Evolutionary conservation across 1,284 basidiomycete genomes (phyloP), one percentile per base, ranked within the genome.

Genomic region (Ceratobasidium sp.): DNA sequence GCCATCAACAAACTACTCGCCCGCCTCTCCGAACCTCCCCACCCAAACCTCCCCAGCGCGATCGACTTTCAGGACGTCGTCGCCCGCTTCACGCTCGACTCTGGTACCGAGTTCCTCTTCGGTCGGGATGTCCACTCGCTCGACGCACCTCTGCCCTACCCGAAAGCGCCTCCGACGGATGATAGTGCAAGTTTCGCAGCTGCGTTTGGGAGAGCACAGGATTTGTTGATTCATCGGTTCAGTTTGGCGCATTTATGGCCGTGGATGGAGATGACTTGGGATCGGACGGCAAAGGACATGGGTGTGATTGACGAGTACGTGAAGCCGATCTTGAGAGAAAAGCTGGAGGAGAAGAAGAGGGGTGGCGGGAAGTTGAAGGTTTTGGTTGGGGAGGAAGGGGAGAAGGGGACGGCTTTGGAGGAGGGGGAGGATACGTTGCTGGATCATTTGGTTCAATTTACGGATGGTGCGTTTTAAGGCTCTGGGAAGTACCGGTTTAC

Each of bases 101-200:
- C 75, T 0, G 75, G 70, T 13, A 73, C 75, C 30, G 74, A 75
- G 43, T 76, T 76, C 54, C 67, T 76, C 9, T 76, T 76, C 35
- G 75, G 75, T 18, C 38, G 44, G n/a, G 30, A 59, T 18, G 72
- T 73, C 14, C 44, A 75, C 43, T 70, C 62, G 30, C 44, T 75
- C 14, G 62, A 38, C 13, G 52, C 73, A 1, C 75, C 75, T 2
- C 47, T 76, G 13, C 75, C 67, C 1, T 71, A 71, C 28, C 67
- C 67, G 2, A 21, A 59, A 32, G 38, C 28, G 1, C 43, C 43
- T 11, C 55, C 67, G 0, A 28, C 14, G 1, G 67, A 71, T 21
- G 67, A 58, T 18, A 71, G 55, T 32, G 67, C 67, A 3, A 58
- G 54, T 35, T 74, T 74, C 32, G 69, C 57, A 11, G 59, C 59